These are phyloP conservation scores for Rhizopogon vinicolor DNA, from an alignment of 768 basidiomycete genomes.

Conservation along the genomic window DNA sequence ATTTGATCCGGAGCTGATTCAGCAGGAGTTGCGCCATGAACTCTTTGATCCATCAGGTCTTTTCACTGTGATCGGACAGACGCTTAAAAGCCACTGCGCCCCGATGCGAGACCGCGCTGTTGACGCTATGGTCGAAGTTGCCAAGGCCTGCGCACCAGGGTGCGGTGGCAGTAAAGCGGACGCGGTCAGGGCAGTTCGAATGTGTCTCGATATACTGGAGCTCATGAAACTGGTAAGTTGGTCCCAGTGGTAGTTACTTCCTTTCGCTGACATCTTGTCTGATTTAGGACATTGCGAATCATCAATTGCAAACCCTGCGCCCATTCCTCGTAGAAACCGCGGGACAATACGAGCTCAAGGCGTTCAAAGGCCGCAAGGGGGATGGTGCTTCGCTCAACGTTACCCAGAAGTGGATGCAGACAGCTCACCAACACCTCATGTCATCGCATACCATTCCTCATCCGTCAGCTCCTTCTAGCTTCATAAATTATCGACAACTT, in stretches of 20 bases:
- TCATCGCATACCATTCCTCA: slow-evolving; percentile 38
- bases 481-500: slow-evolving; percentile 39
- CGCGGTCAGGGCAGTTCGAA: slow-evolving; percentile 68
- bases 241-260: slow-evolving; percentile 9
- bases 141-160: slow-evolving; percentile 52
- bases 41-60: slow-evolving; percentile 77
- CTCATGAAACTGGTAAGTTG: slow-evolving; percentile 88
- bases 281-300: slow-evolving; percentile 89
- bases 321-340: slow-evolving; percentile 84
- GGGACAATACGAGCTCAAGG: slow-evolving; percentile 73
- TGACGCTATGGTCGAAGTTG: slow-evolving; percentile 76
- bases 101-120: slow-evolving; percentile 87
- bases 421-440: slow-evolving; percentile 44
- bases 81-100: slow-evolving; percentile 87
- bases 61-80: slow-evolving; percentile 73
- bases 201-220: slow-evolving; percentile 89
- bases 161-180: slow-evolving; percentile 53
- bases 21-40: slow-evolving; percentile 73
- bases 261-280: slow-evolving; percentile 15
- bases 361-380: slow-evolving; percentile 60
- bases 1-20: slow-evolving; percentile 79
- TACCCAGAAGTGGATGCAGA: slow-evolving; percentile 62
- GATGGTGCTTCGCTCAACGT: slow-evolving; percentile 39
- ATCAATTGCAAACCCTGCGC: slow-evolving; percentile 88
- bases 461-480: slow-evolving; percentile 36